These are phyloP conservation scores for Penicillium paradoxum DNA, from an alignment of 495 filamentous ascomycete genomes.

Conservation along the genomic window DNA sequence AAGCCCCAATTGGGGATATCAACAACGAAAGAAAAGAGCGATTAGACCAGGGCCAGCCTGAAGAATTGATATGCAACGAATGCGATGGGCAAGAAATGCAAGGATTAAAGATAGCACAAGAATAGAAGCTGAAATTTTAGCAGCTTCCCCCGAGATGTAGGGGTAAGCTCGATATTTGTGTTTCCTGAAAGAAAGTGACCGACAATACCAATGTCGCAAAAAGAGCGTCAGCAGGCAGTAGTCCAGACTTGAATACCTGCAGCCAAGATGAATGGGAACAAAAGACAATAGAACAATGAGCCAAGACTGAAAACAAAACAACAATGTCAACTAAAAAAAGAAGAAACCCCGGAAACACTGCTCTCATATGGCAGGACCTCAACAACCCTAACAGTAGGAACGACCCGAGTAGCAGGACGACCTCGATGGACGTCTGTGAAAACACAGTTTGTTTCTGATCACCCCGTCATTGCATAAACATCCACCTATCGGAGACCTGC, in stretches of 20 bases:
- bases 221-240: constrained; percentile 3
- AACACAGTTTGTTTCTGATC: background rate
- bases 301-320: constrained; percentile 4
- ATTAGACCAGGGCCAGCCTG: constrained; percentile 10
- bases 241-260: constrained; percentile 17
- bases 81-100: constrained; percentile 13
- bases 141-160: background rate
- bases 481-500: constrained; percentile 3
- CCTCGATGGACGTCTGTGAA: background rate
- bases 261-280: constrained; percentile 21
- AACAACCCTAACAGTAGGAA: background rate
- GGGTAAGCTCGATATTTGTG: background rate
- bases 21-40: constrained; percentile 1
- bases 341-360: constrained; percentile 12
- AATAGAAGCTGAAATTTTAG: constrained; percentile 1
- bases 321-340: constrained; percentile 12
- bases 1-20: constrained; percentile 1
- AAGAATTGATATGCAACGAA: constrained; percentile 6
- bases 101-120: constrained; percentile 9
- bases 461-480: background rate
- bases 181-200: background rate
- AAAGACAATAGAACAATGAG: constrained; percentile 4
- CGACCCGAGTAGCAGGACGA: background rate
- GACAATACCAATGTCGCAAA: constrained; percentile 4
- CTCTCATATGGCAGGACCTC: constrained; percentile 16